phyloP scores from a whole-genome alignment of 352 stramenopile species.

The Globisporangium solare region DNA sequence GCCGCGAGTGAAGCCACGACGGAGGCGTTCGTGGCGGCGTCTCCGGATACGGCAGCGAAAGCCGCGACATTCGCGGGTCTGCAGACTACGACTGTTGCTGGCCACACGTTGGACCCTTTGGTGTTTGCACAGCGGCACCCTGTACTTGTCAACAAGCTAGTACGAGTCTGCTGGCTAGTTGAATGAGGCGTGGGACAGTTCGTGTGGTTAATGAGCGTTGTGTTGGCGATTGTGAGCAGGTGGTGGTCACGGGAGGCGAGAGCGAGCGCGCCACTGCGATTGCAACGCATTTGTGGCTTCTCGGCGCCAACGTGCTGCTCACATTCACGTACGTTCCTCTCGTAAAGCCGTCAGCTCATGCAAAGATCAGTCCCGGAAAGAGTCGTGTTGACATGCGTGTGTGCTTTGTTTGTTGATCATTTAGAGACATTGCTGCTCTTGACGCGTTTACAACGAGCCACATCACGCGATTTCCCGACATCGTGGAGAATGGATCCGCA shows the following conservation, averaged over 20 bases:
- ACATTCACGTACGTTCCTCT: slow-evolving; percentile 46
- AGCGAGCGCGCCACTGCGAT: slow-evolving; percentile 36
- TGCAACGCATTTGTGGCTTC: slow-evolving; percentile 60
- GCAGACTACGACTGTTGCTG: neutral
- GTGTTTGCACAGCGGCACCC: slow-evolving; percentile 23
- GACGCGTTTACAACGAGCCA: slow-evolving; percentile 55
- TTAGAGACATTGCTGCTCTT: slow-evolving; percentile 34
- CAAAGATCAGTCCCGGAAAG: neutral
- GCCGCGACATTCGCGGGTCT: neutral
- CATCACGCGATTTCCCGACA: slow-evolving; percentile 40
- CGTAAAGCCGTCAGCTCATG: neutral
- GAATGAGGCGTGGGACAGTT: neutral
- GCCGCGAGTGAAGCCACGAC: neutral
- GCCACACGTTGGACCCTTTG: slow-evolving; percentile 8
- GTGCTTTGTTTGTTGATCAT: neutral
- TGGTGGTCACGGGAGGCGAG: slow-evolving; percentile 60
- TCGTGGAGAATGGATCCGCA: slow-evolving; percentile 8
- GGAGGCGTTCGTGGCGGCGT: no score
- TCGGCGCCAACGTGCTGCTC: slow-evolving; percentile 60
- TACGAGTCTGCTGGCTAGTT: slow-evolving; percentile 14
- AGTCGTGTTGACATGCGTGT: neutral
- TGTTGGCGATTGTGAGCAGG: slow-evolving; percentile 18
- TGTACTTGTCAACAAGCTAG: slow-evolving; percentile 52
- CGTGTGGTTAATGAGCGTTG: neutral
- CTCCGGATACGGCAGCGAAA: neutral